phyloP scores from a whole-genome alignment of 441 rosid genomes.

The Euphorbia celastroides region DNA sequence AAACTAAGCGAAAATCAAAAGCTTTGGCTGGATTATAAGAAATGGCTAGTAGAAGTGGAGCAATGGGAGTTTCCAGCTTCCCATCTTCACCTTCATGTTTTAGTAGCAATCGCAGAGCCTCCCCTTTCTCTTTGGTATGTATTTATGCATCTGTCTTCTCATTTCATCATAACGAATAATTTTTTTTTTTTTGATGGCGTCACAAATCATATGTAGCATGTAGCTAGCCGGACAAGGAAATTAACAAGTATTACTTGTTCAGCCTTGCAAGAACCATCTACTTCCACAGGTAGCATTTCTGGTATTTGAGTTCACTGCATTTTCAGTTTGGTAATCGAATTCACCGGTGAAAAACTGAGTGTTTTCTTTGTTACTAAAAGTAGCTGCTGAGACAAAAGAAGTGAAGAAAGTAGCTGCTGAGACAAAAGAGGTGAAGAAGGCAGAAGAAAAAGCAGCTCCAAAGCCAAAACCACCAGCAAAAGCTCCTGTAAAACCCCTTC shows the following conservation, averaged over 20 bases:
- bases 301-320: background rate
- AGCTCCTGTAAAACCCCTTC: constrained; percentile 55
- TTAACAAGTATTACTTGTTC: constrained; percentile 42
- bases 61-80: constrained; percentile 55
- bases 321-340: background rate
- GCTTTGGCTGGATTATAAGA: background rate
- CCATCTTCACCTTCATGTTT: constrained; percentile 44
- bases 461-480: constrained; percentile 70
- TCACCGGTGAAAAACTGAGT: background rate
- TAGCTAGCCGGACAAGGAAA: constrained; percentile 27
- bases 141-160: background rate
- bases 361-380: constrained; percentile 11
- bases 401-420: constrained; percentile 46
- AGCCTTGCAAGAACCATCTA: constrained; percentile 71
- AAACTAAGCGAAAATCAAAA: no score
- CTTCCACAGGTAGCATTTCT: constrained; percentile 43
- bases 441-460: constrained; percentile 30
- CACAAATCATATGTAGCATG: constrained; percentile 28
- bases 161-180: no score
- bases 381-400: constrained; percentile 45
- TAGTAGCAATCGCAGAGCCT: constrained; percentile 27
- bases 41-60: constrained; percentile 59
- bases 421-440: constrained; percentile 40
- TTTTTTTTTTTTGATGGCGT: background rate
- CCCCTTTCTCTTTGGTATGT: constrained; percentile 43